These are phyloP conservation scores for Torrubiella hemipterigena DNA, from an alignment of 2,329 filamentous ascomycete species.

Conservation along the genomic window DNA sequence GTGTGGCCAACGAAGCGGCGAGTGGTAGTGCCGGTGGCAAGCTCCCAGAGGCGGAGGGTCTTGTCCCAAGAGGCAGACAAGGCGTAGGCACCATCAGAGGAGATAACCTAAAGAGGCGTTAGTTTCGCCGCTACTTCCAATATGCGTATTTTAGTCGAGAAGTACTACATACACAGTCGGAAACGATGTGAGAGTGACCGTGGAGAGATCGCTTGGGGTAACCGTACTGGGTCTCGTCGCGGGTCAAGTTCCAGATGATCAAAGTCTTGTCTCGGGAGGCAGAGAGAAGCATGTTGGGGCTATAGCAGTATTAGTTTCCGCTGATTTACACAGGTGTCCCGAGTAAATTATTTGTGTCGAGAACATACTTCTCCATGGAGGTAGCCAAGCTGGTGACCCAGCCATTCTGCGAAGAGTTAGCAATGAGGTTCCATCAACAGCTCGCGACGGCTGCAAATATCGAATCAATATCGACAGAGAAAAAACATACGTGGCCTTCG, in stretches of 20 bases:
- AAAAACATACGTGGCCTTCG: constrained; percentile 84
- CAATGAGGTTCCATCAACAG: constrained; percentile 12
- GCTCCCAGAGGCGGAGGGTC: constrained; percentile 99
- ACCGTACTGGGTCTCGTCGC: constrained; percentile 94
- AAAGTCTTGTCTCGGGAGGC: constrained; percentile 95
- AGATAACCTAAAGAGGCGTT: constrained; percentile 65
- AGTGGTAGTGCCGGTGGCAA: constrained; percentile 92
- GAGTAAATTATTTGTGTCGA: not conserved
- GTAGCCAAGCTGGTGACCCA: constrained; percentile 98
- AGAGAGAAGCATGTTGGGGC: constrained; percentile 99
- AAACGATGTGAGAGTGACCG: constrained; percentile 99
- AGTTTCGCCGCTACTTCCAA: constrained; percentile 11
- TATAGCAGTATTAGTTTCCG: constrained; percentile 18
- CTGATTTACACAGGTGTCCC: not conserved
- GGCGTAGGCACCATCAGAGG: constrained; percentile 97
- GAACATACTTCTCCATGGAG: constrained; percentile 89
- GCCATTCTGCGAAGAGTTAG: constrained; percentile 52
- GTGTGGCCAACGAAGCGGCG: constrained; percentile 98
- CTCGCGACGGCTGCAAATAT: constrained; percentile 10
- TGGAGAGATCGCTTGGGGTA: constrained; percentile 98
- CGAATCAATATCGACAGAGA: too few species aligned
- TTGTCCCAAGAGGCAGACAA: constrained; percentile 99
- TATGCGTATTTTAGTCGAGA: not conserved
- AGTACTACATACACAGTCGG: constrained; percentile 81
- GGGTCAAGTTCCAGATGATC: constrained; percentile 99